Base-by-base conservation (phyloP, 192 early-diverging fungal species). In the Linnemannia hyalina region DNA sequence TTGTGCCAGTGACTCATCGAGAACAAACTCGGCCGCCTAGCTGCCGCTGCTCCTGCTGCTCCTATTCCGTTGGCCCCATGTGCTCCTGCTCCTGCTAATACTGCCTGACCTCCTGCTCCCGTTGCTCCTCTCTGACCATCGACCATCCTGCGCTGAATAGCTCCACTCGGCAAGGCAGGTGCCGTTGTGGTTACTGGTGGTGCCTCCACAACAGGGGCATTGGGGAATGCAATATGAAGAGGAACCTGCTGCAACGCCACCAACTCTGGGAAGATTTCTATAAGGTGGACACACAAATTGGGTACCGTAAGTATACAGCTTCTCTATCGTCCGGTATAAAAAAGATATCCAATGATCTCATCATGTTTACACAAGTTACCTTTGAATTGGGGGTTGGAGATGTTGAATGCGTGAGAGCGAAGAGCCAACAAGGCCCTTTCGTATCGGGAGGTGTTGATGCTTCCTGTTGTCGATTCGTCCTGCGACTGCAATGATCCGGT, bases 381-480 rank as follows among this genome's bases (percentile, higher is more conserved):
- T 90, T 90, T 90, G 80, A 99, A 99, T 78, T 92, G 91, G 20
- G 89, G 86, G 81, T 95, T 96, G 13, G 80, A 86, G 68, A 96
- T 73, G 83, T 99, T 99, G 89, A 93, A 96, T 47, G 82, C 88
- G 82, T 97, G 95, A 38, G 96, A 97, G 76, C 94, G 94, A 55
- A 89, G 87, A 4, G 99, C 97, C 70, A 96, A 92, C 54, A 93
- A 79, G 63, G 91, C 92, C 85, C 97, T 97, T 83, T 99, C 97
- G 23, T 91, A 89, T 63, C 90, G 80, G 3, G 96, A 93, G 20
- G 96, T 96, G 36, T 91, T 93, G 68, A 99, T 96, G 75, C 96
- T 96, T 54, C 99, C 99, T 11, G 99, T 98, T 9, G 98, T 99
- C 23, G 94, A 94, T 79, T 98, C 97, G 73, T 99, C 97, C 70